A percentile compares a stretch with the other conserved stretches of the same genome.
Evolutionary conservation across 2,329 filamentous ascomycete species (phyloP).

Genomic region (Myrmaecium sp.): DNA sequence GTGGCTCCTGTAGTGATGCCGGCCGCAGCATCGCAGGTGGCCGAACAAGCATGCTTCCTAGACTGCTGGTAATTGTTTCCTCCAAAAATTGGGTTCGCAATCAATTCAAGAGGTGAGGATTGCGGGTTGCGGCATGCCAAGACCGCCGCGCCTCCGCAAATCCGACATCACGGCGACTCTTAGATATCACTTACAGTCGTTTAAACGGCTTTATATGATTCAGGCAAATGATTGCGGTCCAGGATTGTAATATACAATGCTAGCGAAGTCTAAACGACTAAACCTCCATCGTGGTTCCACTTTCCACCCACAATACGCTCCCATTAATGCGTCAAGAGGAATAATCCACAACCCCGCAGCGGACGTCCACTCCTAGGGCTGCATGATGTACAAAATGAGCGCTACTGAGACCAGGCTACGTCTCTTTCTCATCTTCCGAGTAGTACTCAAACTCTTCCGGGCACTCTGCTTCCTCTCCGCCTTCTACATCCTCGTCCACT

Average conservation of each 20-base stretch:
- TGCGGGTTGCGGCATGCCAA: too few species aligned
- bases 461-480: conserved; percentile 51
- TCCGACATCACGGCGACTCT: too few species aligned
- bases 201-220: too few species aligned
- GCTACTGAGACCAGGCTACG: conserved; percentile 11
- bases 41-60: too few species aligned
- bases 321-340: conserved; percentile 10
- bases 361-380: too few species aligned
- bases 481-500: conserved; percentile 70
- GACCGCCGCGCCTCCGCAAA: too few species aligned
- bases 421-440: conserved; percentile 42
- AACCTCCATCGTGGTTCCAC: conserved; percentile 5
- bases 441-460: conserved; percentile 67
- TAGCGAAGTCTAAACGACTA: conserved; percentile 10
- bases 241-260: conserved; percentile 15
- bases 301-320: conserved; percentile 9
- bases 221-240: too few species aligned
- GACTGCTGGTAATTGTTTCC: too few species aligned
- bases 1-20: conserved; percentile 13
- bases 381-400: conserved; percentile 12
- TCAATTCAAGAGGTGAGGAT: too few species aligned
- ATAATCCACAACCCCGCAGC: conserved; percentile 4
- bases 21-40: conserved; percentile 15
- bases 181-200: too few species aligned
- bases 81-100: too few species aligned